These are phyloP conservation scores for Biscogniauxia marginata DNA, from an alignment of 2,329 filamentous ascomycete genomes.

Conservation along the genomic window DNA sequence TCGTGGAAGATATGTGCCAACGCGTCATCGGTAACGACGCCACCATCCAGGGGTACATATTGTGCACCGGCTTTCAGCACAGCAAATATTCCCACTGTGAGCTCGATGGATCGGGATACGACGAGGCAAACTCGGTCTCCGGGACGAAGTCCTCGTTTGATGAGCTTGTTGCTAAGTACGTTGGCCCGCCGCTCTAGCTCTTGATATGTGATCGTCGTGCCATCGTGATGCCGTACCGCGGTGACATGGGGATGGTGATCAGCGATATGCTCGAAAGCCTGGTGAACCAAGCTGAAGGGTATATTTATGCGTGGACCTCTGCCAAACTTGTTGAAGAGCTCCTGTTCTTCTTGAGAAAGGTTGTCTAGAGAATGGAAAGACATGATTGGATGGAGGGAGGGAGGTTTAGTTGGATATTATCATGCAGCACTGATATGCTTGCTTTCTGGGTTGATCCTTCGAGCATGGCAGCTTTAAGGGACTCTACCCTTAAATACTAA, in stretches of 20 bases:
- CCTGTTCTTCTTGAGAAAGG: constrained; percentile 23
- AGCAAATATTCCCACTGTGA: constrained; percentile 57
- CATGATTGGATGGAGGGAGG: constrained; percentile 16
- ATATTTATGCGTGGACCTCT: constrained; percentile 25
- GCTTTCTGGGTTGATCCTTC: neutral
- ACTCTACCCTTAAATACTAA: neutral
- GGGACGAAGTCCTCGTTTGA: constrained; percentile 38
- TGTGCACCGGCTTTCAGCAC: constrained; percentile 57
- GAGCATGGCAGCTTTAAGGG: neutral
- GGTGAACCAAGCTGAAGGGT: constrained; percentile 35
- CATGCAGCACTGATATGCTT: neutral
- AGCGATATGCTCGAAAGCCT: constrained; percentile 33
- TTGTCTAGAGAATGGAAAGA: constrained; percentile 25
- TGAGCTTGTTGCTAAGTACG: constrained; percentile 40
- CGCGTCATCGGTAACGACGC: constrained; percentile 47
- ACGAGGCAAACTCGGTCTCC: constrained; percentile 53
- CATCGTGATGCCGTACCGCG: constrained; percentile 38
- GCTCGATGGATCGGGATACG: constrained; percentile 53
- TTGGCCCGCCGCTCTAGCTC: constrained; percentile 44
- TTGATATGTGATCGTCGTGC: constrained; percentile 40
- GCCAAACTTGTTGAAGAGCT: constrained; percentile 28
- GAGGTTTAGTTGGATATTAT: constrained; percentile 3
- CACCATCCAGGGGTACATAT: constrained; percentile 59
- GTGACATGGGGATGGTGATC: constrained; percentile 35
- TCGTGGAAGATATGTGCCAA: constrained; percentile 50